Evolutionary conservation across 2,329 filamentous ascomycete genomes (phyloP).

Genomic region (Aspergillus sp.): DNA sequence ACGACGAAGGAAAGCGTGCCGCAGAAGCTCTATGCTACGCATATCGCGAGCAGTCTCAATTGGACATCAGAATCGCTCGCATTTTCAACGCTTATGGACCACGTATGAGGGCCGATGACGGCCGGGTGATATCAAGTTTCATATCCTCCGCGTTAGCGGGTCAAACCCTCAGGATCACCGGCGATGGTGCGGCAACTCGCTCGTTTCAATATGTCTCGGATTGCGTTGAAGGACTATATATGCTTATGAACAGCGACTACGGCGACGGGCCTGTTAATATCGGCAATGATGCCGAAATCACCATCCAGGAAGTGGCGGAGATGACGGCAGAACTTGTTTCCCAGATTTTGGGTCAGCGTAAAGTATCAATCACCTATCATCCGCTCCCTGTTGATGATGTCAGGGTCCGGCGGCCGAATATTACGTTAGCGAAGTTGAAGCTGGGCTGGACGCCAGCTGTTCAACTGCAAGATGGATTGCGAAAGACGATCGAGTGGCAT

Average conservation of each 20-base stretch:
- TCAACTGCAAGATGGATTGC: conserved; percentile 15
- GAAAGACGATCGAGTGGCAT: conserved; percentile 18
- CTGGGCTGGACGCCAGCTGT: conserved; percentile 20
- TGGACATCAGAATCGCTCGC: conserved; percentile 23
- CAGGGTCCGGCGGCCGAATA: conserved; percentile 16
- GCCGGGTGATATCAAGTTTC: conserved; percentile 26
- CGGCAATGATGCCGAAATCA: conserved; percentile 21
- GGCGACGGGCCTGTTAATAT: conserved; percentile 20
- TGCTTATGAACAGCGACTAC: conserved; percentile 21
- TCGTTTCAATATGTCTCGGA: conserved; percentile 26
- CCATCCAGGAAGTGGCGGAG: conserved; percentile 21
- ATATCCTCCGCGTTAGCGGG: conserved; percentile 19
- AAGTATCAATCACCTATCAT: conserved; percentile 5
- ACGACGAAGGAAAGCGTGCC: conserved; percentile 36
- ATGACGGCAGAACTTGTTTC: conserved; percentile 15
- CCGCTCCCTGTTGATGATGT: conserved; percentile 4
- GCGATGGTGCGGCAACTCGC: conserved; percentile 21
- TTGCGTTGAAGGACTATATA: conserved; percentile 20
- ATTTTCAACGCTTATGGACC: conserved; percentile 29
- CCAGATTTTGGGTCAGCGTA: conserved; percentile 1
- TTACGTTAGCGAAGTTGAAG: conserved; percentile 17
- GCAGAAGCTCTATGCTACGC: conserved; percentile 32
- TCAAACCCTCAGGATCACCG: conserved; percentile 20
- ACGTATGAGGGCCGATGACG: conserved; percentile 22
- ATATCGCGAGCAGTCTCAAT: conserved; percentile 19